Evolutionary conservation across 768 basidiomycete genomes (phyloP), one percentile per base, ranked within the genome.

Genomic region (Lyophyllum decastes): DNA sequence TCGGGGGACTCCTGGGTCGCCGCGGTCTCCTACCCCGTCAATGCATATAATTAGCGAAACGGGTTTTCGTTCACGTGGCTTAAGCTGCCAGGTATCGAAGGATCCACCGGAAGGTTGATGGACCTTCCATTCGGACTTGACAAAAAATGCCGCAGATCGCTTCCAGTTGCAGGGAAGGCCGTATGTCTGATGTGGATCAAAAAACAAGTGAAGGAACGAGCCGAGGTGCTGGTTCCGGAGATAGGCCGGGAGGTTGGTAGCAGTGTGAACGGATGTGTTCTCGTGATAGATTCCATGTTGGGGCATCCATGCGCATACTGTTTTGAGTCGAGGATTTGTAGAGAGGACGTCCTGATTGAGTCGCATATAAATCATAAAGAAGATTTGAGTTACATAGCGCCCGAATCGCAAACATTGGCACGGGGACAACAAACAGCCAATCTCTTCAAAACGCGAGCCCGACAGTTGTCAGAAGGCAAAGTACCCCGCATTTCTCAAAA

Each of bases 141-240:
- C 66, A 68, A 74, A 72, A 73, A 67, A 63, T 61, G 58, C 73
- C 73, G 70, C 60, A 64, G 48, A 61, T 68, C 66, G 67, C 57
- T 63, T 66, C 49, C 49, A 52, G 58, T 41, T 44, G 34, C 60
- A 43, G 59, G 30, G 55, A 48, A 65, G 63, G 58, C 59, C 60
- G 59, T 52, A 58, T 58, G 61, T 62, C 59, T 73, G 72, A 76
- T 76, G 66, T 64, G 67, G 73, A 74, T 73, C 72, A 71, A 62
- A 70, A 64, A 67, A 59, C 70, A 62, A 52, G 62, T 52, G 66
- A 64, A 66, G 62, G 55, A 5, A 61, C 58, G 61, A 62, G 72
- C 75, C 76, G 71, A 69, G 59, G 46, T 65, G 57, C 60, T 76
- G 76, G 75, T 65, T 71, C 78, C 77, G 78, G 77, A 67, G 75